phyloP scores from a whole-genome alignment of 192 early-diverging fungal species.

The Dissophora globulifera region DNA sequence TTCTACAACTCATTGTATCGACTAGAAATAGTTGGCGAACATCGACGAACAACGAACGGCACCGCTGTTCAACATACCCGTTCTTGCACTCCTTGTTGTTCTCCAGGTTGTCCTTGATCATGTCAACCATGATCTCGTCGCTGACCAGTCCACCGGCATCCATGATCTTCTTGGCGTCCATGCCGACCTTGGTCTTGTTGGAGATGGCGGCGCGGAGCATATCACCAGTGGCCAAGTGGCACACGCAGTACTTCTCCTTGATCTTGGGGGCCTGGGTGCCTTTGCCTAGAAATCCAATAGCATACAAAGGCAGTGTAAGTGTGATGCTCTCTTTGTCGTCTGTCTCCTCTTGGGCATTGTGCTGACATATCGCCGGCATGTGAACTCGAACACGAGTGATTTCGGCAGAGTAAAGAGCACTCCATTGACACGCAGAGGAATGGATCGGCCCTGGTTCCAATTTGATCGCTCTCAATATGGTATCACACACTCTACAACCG shows the following conservation, averaged over 20 bases:
- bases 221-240: slow-evolving; percentile 99
- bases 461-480: slow-evolving; percentile 42
- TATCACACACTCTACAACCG: background rate
- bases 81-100: slow-evolving; percentile 95
- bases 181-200: slow-evolving; percentile 90
- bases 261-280: slow-evolving; percentile 96
- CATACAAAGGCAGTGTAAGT: no score
- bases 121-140: slow-evolving; percentile 98
- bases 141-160: slow-evolving; percentile 96
- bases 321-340: no score
- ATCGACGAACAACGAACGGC: no score
- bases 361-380: slow-evolving; percentile 26
- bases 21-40: no score
- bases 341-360: background rate
- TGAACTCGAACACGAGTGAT: slow-evolving; percentile 12
- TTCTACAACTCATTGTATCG: no score
- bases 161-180: slow-evolving; percentile 99
- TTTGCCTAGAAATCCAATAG: slow-evolving; percentile 71
- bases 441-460: slow-evolving; percentile 34
- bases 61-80: slow-evolving; percentile 67
- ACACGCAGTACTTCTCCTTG: slow-evolving; percentile 95
- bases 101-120: slow-evolving; percentile 97
- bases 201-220: slow-evolving; percentile 98
- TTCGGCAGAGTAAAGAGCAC: background rate
- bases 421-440: background rate